Conservation (phyloP, 371 early-diverging fungal species). For the Mortierella sp. region DNA sequence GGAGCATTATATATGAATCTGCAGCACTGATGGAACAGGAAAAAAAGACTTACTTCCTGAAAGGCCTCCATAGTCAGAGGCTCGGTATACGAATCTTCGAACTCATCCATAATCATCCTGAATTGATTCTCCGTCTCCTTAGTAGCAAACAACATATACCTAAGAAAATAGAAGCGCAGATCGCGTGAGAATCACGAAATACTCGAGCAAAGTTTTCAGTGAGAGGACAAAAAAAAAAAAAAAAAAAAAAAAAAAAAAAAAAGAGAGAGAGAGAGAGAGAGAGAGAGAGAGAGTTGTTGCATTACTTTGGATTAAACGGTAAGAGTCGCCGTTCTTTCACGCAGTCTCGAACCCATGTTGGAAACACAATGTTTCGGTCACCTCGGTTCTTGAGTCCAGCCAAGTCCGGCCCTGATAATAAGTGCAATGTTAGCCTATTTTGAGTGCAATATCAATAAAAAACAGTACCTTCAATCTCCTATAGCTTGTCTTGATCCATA, state of each 20-base stretch:
- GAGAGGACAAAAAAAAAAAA: background rate
- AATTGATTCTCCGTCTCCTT: constrained; percentile 57
- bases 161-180: constrained; percentile 20
- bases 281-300: background rate
- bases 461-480: background rate
- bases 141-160: constrained; percentile 71
- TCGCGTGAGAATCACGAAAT: background rate
- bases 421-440: background rate
- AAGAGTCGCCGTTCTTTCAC: constrained; percentile 58
- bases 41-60: constrained; percentile 59
- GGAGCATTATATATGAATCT: background rate
- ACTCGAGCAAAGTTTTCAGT: background rate
- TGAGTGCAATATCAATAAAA: background rate
- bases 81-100: constrained; percentile 74
- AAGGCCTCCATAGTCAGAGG: constrained; percentile 60
- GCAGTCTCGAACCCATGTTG: constrained; percentile 72
- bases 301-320: constrained; percentile 68
- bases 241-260: background rate
- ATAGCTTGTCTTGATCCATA: constrained; percentile 20
- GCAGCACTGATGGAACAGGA: too few species aligned
- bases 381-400: constrained; percentile 58
- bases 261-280: background rate
- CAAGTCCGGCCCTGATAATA: constrained; percentile 56
- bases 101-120: constrained; percentile 66
- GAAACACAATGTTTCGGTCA: constrained; percentile 63